Percentiles rank a stretch among this genome's conserved stretches.
Conservation (phyloP, 352 stramenopile species). For the Plasmopara muralis region DNA sequence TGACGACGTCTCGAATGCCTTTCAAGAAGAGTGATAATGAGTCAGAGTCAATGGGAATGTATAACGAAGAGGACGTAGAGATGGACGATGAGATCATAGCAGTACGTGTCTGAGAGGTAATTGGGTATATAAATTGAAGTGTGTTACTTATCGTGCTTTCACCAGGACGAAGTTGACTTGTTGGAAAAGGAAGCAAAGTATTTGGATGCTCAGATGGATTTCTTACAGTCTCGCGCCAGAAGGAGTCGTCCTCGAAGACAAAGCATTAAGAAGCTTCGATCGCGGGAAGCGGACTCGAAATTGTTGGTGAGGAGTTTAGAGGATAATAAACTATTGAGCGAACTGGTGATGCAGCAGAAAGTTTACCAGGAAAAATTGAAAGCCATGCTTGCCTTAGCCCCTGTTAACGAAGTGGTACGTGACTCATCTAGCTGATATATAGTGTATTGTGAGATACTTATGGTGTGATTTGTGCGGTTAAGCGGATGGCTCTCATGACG, state of each 20-base stretch:
- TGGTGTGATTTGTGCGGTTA: neutral
- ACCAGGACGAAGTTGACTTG: constrained; percentile 47
- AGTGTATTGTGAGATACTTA: neutral
- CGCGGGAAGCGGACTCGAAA: constrained; percentile 30
- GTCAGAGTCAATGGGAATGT: constrained; percentile 11
- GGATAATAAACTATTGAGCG: constrained; percentile 44
- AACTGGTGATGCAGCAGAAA: constrained; percentile 59
- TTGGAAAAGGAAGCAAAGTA: constrained; percentile 69
- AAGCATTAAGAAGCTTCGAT: constrained; percentile 49
- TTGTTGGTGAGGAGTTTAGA: constrained; percentile 35
- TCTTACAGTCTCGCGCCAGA: constrained; percentile 46
- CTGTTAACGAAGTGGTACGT: constrained; percentile 61
- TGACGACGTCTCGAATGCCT: constrained; percentile 26
- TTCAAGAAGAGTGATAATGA: neutral
- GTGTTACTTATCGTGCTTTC: neutral
- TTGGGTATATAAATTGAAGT: neutral
- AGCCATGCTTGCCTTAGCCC: constrained; percentile 70
- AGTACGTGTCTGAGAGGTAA: constrained; percentile 16
- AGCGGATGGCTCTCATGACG: constrained; percentile 74
- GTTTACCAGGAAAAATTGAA: constrained; percentile 74
- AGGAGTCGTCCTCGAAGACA: constrained; percentile 31
- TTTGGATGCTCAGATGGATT: constrained; percentile 58
- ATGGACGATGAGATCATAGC: constrained; percentile 30
- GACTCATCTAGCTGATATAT: neutral
- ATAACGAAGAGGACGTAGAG: constrained; percentile 19